phyloP scores from a whole-genome alignment of 148 eudicot species.

The Spergularia bocconei region DNA sequence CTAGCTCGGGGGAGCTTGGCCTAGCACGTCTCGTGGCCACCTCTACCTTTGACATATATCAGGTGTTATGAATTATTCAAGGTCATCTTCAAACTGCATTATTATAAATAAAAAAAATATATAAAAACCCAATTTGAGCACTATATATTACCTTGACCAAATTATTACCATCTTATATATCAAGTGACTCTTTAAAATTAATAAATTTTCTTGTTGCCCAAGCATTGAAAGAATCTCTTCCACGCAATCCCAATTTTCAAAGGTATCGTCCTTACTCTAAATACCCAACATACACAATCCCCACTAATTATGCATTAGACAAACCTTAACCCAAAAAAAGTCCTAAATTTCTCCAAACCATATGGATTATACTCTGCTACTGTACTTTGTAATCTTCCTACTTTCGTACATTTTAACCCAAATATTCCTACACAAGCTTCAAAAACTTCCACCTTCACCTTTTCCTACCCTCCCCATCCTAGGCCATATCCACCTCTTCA shows the following conservation, averaged over 20 bases:
- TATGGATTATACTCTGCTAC: not conserved
- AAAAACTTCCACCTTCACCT: slow-evolving; percentile 53
- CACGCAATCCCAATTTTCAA: not conserved
- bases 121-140: too few species aligned
- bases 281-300: not conserved
- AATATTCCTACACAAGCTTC: slow-evolving; percentile 26
- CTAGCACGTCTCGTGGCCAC: too few species aligned
- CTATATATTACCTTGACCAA: too few species aligned
- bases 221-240: not conserved
- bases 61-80: too few species aligned
- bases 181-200: too few species aligned
- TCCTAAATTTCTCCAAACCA: not conserved
- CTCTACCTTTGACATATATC: too few species aligned
- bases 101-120: too few species aligned
- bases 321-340: not conserved
- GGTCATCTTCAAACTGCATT: too few species aligned
- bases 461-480: slow-evolving; percentile 40
- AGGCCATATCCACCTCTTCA: slow-evolving; percentile 52
- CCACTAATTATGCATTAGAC: not conserved
- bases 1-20: too few species aligned
- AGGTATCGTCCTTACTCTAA: not conserved
- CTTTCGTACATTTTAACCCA: slow-evolving; percentile 25
- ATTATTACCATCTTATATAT: too few species aligned
- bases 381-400: slow-evolving; percentile 11
- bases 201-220: not conserved